These are phyloP conservation scores for Solanum tarijense DNA, from an alignment of 257 asterid species.

Conservation along the genomic window DNA sequence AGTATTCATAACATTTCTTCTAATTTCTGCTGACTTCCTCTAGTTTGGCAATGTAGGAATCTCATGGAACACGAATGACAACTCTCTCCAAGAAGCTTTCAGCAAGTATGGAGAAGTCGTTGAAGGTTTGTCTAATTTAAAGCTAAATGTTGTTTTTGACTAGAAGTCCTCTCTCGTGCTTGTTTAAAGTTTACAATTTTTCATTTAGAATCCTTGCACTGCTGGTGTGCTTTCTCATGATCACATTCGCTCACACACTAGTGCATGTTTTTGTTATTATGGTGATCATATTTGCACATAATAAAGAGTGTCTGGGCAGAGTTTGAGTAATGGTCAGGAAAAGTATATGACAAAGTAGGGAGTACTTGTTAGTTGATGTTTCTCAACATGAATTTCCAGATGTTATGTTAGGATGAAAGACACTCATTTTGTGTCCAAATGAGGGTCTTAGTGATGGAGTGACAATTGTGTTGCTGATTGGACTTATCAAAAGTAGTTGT, in stretches of 20 bases:
- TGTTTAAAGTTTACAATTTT: background rate
- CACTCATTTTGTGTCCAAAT: background rate
- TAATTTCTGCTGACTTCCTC: background rate
- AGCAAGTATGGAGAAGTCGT: conserved; percentile 61
- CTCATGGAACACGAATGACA: conserved; percentile 50
- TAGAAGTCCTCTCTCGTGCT: background rate
- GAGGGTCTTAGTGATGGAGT: background rate
- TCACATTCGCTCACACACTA: background rate
- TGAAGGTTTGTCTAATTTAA: conserved; percentile 42
- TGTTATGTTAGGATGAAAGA: background rate
- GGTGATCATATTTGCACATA: background rate
- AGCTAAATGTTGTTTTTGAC: background rate
- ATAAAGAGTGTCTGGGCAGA: background rate
- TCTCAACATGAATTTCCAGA: background rate
- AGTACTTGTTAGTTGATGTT: background rate
- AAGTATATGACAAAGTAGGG: background rate
- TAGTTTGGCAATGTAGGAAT: conserved; percentile 42
- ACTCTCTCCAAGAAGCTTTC: conserved; percentile 49
- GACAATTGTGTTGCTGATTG: background rate
- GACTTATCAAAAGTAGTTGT: background rate
- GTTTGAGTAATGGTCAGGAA: background rate
- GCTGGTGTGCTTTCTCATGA: background rate
- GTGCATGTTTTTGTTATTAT: background rate
- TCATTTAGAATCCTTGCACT: background rate
- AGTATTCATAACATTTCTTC: background rate